phyloP scores from a whole-genome alignment of 2,329 filamentous ascomycete genomes.

The Coniosporium tulheliwenetii region DNA sequence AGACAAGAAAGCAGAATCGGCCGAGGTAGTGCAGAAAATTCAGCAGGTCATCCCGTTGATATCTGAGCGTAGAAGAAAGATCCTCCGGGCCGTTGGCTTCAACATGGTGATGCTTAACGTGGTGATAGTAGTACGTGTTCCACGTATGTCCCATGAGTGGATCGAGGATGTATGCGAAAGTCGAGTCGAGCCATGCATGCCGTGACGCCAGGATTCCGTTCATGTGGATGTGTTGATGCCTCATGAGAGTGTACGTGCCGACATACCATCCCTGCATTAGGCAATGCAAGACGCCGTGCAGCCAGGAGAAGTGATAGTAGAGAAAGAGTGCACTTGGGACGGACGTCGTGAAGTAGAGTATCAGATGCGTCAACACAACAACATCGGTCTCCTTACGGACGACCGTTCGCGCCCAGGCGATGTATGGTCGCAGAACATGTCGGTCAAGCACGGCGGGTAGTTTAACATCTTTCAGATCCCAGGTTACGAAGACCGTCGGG shows the following conservation, averaged over 20 bases:
- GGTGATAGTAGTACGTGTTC: slow-evolving; percentile 76
- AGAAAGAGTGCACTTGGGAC: slow-evolving; percentile 53
- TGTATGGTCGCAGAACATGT: slow-evolving; percentile 44
- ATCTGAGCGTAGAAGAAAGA: slow-evolving; percentile 59
- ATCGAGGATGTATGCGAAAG: slow-evolving; percentile 60
- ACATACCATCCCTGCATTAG: slow-evolving; percentile 52
- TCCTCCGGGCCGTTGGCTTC: slow-evolving; percentile 68
- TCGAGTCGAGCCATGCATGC: slow-evolving; percentile 40
- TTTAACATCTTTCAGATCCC: slow-evolving; percentile 32
- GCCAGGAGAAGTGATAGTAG: slow-evolving; percentile 49
- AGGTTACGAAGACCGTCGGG: slow-evolving; percentile 38
- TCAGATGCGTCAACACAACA: slow-evolving; percentile 60
- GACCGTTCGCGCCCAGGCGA: slow-evolving; percentile 35
- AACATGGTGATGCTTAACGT: slow-evolving; percentile 75
- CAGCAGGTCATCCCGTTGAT: slow-evolving; percentile 51
- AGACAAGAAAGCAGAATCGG: slow-evolving; percentile 58
- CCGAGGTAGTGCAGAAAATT: slow-evolving; percentile 59
- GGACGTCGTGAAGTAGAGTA: slow-evolving; percentile 55
- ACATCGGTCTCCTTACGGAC: slow-evolving; percentile 58
- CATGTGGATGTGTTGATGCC: slow-evolving; percentile 74
- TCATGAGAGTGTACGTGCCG: slow-evolving; percentile 64
- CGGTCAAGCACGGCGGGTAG: slow-evolving; percentile 24
- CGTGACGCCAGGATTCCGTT: slow-evolving; percentile 47
- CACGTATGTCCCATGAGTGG: slow-evolving; percentile 71
- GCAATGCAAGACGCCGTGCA: slow-evolving; percentile 51